These are phyloP conservation scores for Sonneratia caseolaris DNA, from an alignment of 345 rosid species.

Conservation along the genomic window DNA sequence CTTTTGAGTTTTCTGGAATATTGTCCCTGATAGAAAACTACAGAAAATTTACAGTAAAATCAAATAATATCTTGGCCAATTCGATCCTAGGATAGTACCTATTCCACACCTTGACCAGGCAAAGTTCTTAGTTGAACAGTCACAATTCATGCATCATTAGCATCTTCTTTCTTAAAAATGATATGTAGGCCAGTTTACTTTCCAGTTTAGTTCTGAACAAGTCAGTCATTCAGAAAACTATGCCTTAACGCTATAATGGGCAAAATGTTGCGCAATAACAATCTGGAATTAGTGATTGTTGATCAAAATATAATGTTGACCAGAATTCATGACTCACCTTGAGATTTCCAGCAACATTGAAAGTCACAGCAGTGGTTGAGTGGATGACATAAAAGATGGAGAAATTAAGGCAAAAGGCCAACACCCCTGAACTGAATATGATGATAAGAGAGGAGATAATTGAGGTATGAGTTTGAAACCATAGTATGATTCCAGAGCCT, in stretches of 20 bases:
- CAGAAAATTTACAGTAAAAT: not conserved
- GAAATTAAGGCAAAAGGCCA: slow-evolving; percentile 96
- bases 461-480: slow-evolving; percentile 57
- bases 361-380: slow-evolving; percentile 97
- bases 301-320: not conserved
- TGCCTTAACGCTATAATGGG: not conserved
- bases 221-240: not conserved
- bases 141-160: not conserved
- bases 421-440: slow-evolving; percentile 78
- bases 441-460: slow-evolving; percentile 57
- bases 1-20: not conserved
- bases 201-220: not conserved
- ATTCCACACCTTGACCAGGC: not conserved
- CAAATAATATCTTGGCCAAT: not conserved
- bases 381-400: slow-evolving; percentile 97
- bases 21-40: not conserved
- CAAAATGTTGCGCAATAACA: not conserved
- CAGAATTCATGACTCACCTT: slow-evolving; percentile 45
- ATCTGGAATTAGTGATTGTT: not conserved
- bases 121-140: not conserved
- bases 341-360: slow-evolving; percentile 97
- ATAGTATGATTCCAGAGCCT: slow-evolving; percentile 72
- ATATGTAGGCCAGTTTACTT: not conserved
- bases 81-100: not conserved
- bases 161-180: not conserved